These are phyloP conservation scores for Ceratocystis colombiana DNA, from an alignment of 2,329 filamentous ascomycete genomes.

Conservation along the genomic window DNA sequence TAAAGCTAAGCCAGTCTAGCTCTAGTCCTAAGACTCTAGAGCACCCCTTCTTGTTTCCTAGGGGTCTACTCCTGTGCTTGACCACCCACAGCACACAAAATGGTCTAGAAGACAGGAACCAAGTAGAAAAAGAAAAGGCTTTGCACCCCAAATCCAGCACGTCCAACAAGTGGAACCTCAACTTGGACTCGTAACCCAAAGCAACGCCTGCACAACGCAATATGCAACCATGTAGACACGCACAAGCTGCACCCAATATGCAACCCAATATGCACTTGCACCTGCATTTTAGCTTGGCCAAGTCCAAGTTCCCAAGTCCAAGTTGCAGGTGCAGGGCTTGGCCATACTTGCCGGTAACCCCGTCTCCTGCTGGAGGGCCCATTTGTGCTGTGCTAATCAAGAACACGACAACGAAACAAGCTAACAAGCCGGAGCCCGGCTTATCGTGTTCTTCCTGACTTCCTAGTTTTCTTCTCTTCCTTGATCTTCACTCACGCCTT, in stretches of 20 bases:
- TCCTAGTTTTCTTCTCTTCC: neutral
- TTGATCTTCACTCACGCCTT: neutral
- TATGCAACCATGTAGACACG: neutral
- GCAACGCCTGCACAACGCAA: neutral
- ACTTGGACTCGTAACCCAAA: conserved; percentile 7
- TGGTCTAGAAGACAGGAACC: neutral
- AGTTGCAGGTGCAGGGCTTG: neutral
- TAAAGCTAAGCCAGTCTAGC: too few relatives aligned
- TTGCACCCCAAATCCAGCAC: neutral
- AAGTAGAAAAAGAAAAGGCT: neutral
- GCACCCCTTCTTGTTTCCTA: too few relatives aligned
- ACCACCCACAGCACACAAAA: neutral
- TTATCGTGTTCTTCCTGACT: too few relatives aligned
- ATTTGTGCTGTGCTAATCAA: too few relatives aligned
- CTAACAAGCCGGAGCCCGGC: neutral
- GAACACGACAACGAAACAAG: neutral
- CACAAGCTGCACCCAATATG: neutral
- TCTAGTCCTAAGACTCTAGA: too few relatives aligned
- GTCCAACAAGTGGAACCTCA: conserved; percentile 9
- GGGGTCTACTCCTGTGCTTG: too few relatives aligned
- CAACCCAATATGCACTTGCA: neutral
- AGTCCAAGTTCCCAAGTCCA: conserved; percentile 5
- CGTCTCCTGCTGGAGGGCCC: neutral
- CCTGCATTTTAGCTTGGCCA: neutral
- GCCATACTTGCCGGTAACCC: too few relatives aligned